Evolutionary conservation across 306 rosid species (phyloP).

Genomic region (Rosa chinensis): DNA sequence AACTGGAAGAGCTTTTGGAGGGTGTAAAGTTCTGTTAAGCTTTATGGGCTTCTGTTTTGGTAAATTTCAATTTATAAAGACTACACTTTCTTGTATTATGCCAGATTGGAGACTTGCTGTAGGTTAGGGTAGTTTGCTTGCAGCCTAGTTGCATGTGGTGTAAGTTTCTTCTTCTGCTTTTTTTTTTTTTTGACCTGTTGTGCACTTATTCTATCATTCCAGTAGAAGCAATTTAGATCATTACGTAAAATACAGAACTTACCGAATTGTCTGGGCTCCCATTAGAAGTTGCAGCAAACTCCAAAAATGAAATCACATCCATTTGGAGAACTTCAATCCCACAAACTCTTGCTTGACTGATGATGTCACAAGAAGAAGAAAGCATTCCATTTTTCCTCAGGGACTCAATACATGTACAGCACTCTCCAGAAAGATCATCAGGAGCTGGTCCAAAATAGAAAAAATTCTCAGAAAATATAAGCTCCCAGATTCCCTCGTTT

Average conservation of each 20-base stretch:
- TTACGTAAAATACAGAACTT: slow-evolving; percentile 29
- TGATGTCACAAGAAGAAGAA: slow-evolving; percentile 43
- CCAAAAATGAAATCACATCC: slow-evolving; percentile 81
- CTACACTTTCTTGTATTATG: not conserved
- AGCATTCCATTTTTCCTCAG: slow-evolving; percentile 39
- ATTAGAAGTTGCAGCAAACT: slow-evolving; percentile 70
- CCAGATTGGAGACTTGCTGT: not conserved
- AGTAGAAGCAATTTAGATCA: not conserved
- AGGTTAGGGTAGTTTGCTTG: not conserved
- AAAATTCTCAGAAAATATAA: slow-evolving; percentile 83
- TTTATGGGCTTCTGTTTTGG: not conserved
- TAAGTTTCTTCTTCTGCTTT: not conserved
- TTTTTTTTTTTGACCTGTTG: not conserved
- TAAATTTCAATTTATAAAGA: not conserved
- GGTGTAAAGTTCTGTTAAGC: not conserved
- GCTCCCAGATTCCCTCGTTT: slow-evolving; percentile 91
- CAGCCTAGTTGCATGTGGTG: not conserved
- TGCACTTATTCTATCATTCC: not conserved
- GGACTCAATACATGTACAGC: slow-evolving; percentile 31
- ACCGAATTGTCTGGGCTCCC: slow-evolving; percentile 75
- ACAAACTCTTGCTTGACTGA: slow-evolving; percentile 38
- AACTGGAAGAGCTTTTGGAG: not conserved
- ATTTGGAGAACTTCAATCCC: slow-evolving; percentile 67
- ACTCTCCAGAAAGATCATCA: slow-evolving; percentile 47
- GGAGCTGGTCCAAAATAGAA: slow-evolving; percentile 66